Percentiles rank a stretch among this genome's conserved stretches.
phyloP scores from a whole-genome alignment of 2,329 filamentous ascomycete species.

The Fusarium ambrosium region DNA sequence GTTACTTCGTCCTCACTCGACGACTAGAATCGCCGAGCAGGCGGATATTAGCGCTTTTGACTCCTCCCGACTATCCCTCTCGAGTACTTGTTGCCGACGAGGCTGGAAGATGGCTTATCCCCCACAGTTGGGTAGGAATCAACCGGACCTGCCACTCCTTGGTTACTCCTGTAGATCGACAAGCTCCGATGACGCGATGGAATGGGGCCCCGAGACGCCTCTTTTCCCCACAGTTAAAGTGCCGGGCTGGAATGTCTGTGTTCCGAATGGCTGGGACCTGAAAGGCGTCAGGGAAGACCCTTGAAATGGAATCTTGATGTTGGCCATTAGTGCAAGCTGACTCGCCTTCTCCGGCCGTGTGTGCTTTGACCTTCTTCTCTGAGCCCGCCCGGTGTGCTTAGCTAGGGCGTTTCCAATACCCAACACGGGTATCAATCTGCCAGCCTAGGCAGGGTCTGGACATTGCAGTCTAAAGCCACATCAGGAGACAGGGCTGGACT shows the following conservation, averaged over 20 bases:
- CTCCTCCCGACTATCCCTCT: background rate
- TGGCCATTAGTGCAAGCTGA: background rate
- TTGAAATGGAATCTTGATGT: background rate
- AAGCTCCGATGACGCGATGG: background rate
- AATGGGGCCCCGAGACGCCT: background rate
- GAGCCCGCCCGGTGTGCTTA: background rate
- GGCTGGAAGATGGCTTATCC: background rate
- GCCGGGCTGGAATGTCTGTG: background rate
- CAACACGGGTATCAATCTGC: background rate
- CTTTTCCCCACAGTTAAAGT: background rate
- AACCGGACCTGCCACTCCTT: background rate
- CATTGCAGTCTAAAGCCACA: background rate
- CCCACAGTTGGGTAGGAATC: background rate
- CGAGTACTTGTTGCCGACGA: background rate
- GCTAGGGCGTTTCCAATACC: background rate
- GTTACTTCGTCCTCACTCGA: background rate
- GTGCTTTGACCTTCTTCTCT: conserved; percentile 1
- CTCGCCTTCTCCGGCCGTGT: background rate
- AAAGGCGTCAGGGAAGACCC: background rate
- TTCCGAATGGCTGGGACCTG: conserved; percentile 2
- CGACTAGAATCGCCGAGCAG: background rate
- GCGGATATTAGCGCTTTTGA: background rate
- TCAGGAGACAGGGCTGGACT: conserved; percentile 1
- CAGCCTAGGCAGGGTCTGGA: background rate
- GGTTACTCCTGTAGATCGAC: background rate